These are phyloP conservation scores for Dendrothele bispora DNA, from an alignment of 768 basidiomycete genomes.

Conservation along the genomic window DNA sequence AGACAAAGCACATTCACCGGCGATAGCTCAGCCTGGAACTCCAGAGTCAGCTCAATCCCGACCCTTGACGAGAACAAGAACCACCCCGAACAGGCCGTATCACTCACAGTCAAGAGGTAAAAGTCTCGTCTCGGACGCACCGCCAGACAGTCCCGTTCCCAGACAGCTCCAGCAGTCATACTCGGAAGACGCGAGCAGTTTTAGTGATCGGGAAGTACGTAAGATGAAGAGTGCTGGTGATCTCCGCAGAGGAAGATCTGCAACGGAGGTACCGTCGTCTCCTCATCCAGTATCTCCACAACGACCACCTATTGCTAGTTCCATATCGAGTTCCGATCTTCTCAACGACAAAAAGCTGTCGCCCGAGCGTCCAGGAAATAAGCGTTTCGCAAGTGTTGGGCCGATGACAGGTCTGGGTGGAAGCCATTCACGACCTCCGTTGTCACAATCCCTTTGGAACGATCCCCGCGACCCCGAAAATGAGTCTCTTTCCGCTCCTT, in stretches of 20 bases:
- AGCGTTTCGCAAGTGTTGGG: slow-evolving; percentile 72
- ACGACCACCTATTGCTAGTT: slow-evolving; percentile 53
- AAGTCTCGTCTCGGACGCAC: not conserved
- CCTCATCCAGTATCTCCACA: slow-evolving; percentile 40
- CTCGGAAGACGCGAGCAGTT: slow-evolving; percentile 41
- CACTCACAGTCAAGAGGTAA: slow-evolving; percentile 40
- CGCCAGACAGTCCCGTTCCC: slow-evolving; percentile 26
- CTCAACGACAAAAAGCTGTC: slow-evolving; percentile 31
- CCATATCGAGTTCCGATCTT: slow-evolving; percentile 71
- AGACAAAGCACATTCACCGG: slow-evolving; percentile 53
- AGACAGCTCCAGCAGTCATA: slow-evolving; percentile 22
- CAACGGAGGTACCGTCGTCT: slow-evolving; percentile 24
- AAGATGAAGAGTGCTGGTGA: slow-evolving; percentile 90
- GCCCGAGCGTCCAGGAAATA: slow-evolving; percentile 37
- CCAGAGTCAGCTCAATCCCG: slow-evolving; percentile 30
- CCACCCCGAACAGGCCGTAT: slow-evolving; percentile 65
- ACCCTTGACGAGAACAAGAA: slow-evolving; percentile 68
- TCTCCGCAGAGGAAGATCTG: slow-evolving; percentile 50
- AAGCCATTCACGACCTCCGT: slow-evolving; percentile 37
- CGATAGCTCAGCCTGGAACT: slow-evolving; percentile 28
- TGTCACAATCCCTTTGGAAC: slow-evolving; percentile 52
- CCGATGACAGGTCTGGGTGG: slow-evolving; percentile 37
- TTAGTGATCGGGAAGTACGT: slow-evolving; percentile 61
- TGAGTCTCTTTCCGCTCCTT: slow-evolving; percentile 1
- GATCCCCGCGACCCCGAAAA: slow-evolving; percentile 38